These are phyloP conservation scores for Boletus rex-veris DNA, from an alignment of 768 basidiomycete species.

Conservation along the genomic window DNA sequence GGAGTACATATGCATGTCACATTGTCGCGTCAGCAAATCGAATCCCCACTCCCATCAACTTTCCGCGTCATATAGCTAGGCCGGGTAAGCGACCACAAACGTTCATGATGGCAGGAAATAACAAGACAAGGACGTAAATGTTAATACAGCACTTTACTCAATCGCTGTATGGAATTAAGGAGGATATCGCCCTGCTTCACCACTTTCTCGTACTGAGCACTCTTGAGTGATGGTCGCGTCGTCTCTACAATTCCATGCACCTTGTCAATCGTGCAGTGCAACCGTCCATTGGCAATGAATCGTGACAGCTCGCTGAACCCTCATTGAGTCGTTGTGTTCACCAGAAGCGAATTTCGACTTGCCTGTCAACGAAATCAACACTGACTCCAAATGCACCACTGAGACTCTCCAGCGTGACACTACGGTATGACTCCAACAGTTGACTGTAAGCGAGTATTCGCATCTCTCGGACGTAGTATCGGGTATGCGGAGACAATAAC, in stretches of 20 bases:
- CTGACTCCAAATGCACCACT: constrained; percentile 86
- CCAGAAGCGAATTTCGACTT: constrained; percentile 30
- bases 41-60: not conserved
- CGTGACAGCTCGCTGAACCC: constrained; percentile 76
- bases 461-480: constrained; percentile 94
- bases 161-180: constrained; percentile 79
- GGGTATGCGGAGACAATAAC: constrained; percentile 78
- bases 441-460: constrained; percentile 91
- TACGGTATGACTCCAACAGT: constrained; percentile 86
- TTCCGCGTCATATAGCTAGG: not conserved
- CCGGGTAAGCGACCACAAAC: too few species aligned
- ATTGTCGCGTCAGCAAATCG: not conserved
- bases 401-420: constrained; percentile 84
- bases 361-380: constrained; percentile 84
- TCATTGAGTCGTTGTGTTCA: not conserved
- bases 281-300: constrained; percentile 83
- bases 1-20: too few species aligned
- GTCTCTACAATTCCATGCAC: constrained; percentile 95
- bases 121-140: not conserved
- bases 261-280: constrained; percentile 90
- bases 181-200: constrained; percentile 90
- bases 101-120: not conserved
- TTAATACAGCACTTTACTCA: constrained; percentile 83
- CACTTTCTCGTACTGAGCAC: constrained; percentile 88
- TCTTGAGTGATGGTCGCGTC: constrained; percentile 71